Evolutionary conservation across 2,329 filamentous ascomycete genomes (phyloP).

Genomic region (Ophiostoma piceae): DNA sequence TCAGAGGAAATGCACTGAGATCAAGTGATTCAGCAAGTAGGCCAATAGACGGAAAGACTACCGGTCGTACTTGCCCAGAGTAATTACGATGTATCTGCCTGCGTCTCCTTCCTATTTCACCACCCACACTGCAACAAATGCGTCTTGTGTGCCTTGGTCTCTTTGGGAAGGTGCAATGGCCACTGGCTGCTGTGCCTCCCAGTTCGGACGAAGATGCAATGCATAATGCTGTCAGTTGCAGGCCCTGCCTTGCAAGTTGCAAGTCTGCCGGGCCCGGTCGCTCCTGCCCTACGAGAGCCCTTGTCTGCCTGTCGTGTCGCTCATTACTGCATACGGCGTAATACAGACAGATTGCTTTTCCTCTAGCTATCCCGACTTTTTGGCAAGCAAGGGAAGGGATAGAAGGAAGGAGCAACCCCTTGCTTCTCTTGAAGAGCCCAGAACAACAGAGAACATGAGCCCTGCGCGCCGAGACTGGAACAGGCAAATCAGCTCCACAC

Average conservation of each 20-base stretch:
- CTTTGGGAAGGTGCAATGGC: neutral
- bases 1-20: neutral
- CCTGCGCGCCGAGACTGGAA: neutral
- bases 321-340: neutral
- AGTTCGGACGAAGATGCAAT: neutral
- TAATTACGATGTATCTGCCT: neutral
- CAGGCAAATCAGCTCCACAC: neutral
- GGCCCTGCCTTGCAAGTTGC: neutral
- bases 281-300: neutral
- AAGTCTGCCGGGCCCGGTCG: neutral
- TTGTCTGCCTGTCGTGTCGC: neutral
- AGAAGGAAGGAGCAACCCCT: neutral
- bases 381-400: neutral
- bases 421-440: conserved; percentile 4
- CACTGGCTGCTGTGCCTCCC: neutral
- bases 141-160: conserved; percentile 2
- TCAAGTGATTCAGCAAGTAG: neutral
- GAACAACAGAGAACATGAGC: neutral
- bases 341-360: too few relatives aligned
- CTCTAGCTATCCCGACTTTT: neutral
- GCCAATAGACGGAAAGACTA: neutral
- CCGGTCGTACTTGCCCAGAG: neutral
- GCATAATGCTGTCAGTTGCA: neutral
- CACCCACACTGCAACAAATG: neutral
- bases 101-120: neutral